Conservation (phyloP, 306 rosid genomes). For the Lathyrus oleraceus region DNA sequence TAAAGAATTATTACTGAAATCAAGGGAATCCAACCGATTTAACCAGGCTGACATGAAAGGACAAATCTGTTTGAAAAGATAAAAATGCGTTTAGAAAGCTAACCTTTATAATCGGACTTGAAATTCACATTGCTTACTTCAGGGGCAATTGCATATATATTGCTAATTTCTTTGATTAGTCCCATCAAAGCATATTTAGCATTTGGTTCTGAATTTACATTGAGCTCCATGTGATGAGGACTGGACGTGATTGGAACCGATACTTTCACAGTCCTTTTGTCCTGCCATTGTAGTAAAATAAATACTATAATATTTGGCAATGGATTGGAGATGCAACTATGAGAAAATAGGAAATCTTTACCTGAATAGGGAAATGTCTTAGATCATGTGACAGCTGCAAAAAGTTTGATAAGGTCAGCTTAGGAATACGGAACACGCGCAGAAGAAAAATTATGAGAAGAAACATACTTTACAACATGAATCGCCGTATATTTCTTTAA, state of each 20-base stretch:
- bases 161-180: conserved; percentile 70
- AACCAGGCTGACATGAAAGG: conserved; percentile 30
- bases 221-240: conserved; percentile 75
- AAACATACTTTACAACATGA: conserved; percentile 67
- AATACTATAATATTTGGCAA: conserved; percentile 23
- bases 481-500: conserved; percentile 73
- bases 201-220: conserved; percentile 63
- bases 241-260: conserved; percentile 72
- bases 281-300: conserved; percentile 51
- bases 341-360: conserved; percentile 30
- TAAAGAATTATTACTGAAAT: conserved; percentile 70
- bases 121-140: conserved; percentile 61
- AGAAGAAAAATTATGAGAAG: conserved; percentile 15
- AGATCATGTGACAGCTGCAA: conserved; percentile 78
- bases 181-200: conserved; percentile 84
- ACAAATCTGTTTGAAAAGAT: neutral
- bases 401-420: conserved; percentile 31
- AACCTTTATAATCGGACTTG: conserved; percentile 73
- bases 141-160: conserved; percentile 54
- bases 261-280: conserved; percentile 59
- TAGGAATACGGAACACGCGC: conserved; percentile 2
- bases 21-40: conserved; percentile 30
- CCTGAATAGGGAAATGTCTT: conserved; percentile 75
- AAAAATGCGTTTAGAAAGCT: conserved; percentile 18
- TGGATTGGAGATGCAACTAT: conserved; percentile 11